Percentiles rank a stretch among this genome's conserved stretches.
These are phyloP conservation scores for Dipteronia dyeriana DNA, from an alignment of 345 rosid species.

Conservation along the genomic window DNA sequence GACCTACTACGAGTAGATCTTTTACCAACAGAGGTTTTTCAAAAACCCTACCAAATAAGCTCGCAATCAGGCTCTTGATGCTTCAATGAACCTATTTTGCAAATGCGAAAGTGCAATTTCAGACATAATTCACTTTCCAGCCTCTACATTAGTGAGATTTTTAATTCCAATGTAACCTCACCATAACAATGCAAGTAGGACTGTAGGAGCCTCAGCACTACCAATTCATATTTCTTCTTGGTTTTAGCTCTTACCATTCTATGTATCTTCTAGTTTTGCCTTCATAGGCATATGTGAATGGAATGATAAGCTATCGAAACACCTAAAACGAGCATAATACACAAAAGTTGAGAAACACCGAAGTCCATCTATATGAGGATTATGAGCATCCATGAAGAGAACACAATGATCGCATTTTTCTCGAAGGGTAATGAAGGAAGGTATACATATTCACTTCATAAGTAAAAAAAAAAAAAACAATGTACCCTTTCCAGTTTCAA, in stretches of 20 bases:
- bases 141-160: neutral
- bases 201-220: neutral
- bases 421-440: constrained; percentile 14
- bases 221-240: neutral
- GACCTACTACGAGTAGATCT: too few species aligned
- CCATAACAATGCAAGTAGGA: neutral
- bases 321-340: neutral
- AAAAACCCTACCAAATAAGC: too few species aligned
- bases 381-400: neutral
- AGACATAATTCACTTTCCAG: neutral
- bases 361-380: neutral
- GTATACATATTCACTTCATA: constrained; percentile 29
- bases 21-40: too few species aligned
- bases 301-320: neutral
- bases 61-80: neutral
- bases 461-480: constrained; percentile 1
- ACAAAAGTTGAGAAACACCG: neutral
- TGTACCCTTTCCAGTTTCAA: constrained; percentile 37
- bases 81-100: neutral
- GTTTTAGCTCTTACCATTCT: neutral
- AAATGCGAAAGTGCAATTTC: neutral
- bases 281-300: neutral
- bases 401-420: constrained; percentile 2
- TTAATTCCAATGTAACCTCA: neutral
- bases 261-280: neutral